Evolutionary conservation across 2,329 filamentous ascomycete genomes (phyloP).

Genomic region (Penicillium sp.): DNA sequence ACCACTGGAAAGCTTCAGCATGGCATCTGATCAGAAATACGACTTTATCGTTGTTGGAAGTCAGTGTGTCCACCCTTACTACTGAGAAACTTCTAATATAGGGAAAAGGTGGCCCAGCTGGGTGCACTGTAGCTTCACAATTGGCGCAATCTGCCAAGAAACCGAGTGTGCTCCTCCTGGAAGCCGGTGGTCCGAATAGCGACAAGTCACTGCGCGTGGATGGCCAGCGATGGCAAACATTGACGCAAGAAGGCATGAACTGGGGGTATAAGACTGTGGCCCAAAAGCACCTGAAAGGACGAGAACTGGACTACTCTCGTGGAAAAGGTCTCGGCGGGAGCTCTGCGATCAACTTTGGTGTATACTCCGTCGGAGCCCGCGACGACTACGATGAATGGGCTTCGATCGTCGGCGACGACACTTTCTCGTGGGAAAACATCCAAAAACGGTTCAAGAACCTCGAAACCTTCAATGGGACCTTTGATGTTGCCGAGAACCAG

Average conservation of each 20-base stretch:
- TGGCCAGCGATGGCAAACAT: constrained; percentile 56
- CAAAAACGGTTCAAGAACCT: constrained; percentile 52
- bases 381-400: constrained; percentile 66
- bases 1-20: background rate
- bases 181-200: constrained; percentile 56
- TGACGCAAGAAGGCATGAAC: constrained; percentile 51
- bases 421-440: constrained; percentile 56
- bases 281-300: constrained; percentile 45
- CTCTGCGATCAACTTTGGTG: constrained; percentile 55
- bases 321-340: constrained; percentile 54
- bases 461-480: constrained; percentile 52
- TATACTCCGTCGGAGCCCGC: constrained; percentile 54
- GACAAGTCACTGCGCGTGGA: constrained; percentile 49
- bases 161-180: constrained; percentile 59
- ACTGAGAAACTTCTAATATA: background rate
- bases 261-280: constrained; percentile 54
- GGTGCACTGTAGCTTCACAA: constrained; percentile 54
- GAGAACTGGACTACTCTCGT: constrained; percentile 50
- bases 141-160: constrained; percentile 49
- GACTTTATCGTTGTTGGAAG: constrained; percentile 23
- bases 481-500: constrained; percentile 37
- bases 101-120: constrained; percentile 57
- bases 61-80: background rate
- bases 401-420: constrained; percentile 53
- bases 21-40: background rate